A percentile compares a stretch with the other conserved stretches of the same genome.
Conservation (phyloP, 208 protist genomes). For the Trypanosoma rangeli region DNA sequence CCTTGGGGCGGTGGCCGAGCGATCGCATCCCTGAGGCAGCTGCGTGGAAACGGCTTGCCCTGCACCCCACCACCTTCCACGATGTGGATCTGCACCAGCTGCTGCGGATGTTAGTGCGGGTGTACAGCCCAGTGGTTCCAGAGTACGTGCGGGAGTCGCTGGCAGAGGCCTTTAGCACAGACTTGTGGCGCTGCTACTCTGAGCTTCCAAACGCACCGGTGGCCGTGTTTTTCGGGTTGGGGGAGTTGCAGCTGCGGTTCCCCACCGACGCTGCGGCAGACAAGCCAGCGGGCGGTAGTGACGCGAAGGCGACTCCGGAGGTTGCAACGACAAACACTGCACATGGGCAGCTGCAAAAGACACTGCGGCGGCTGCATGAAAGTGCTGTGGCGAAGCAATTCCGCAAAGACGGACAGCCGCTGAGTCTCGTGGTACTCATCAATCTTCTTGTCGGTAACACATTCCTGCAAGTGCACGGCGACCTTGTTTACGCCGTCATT, state of each 20-base stretch:
- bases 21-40: constrained; percentile 13
- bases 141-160: constrained; percentile 32
- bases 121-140: constrained; percentile 37
- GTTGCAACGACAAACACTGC: not conserved
- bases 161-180: constrained; percentile 24
- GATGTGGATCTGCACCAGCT: constrained; percentile 23
- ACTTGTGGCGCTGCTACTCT: constrained; percentile 41
- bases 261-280: not conserved
- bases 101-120: constrained; percentile 20
- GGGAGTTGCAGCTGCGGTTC: not conserved
- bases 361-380: constrained; percentile 18
- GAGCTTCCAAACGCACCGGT: constrained; percentile 34
- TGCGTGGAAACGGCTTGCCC: constrained; percentile 15
- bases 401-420: constrained; percentile 14
- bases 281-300: not conserved
- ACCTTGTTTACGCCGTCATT: constrained; percentile 18
- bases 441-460: constrained; percentile 30
- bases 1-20: constrained; percentile 25
- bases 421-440: constrained; percentile 16
- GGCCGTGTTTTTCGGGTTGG: constrained; percentile 20
- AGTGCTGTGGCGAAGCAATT: constrained; percentile 26
- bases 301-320: not conserved
- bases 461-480: constrained; percentile 10
- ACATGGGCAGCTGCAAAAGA: not conserved
- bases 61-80: constrained; percentile 24